These are phyloP conservation scores for Tulasnella sp. DNA, from an alignment of 768 basidiomycete genomes.

Conservation along the genomic window DNA sequence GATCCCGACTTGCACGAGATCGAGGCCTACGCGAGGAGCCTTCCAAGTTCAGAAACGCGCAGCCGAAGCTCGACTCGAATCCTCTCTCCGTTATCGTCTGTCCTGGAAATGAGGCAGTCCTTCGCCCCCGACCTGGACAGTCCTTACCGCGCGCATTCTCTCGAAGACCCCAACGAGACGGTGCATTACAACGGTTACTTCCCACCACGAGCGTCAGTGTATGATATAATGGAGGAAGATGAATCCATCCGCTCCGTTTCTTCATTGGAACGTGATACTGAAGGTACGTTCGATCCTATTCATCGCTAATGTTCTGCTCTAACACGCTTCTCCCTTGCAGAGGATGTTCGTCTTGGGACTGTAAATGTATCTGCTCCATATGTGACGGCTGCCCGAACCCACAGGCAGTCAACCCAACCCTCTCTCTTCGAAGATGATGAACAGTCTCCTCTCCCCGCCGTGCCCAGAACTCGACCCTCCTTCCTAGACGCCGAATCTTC, in stretches of 20 bases:
- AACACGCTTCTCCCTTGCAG: not conserved
- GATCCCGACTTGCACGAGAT: constrained; percentile 8
- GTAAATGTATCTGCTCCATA: constrained; percentile 7
- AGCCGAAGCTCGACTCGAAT: not conserved
- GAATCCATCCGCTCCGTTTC: constrained; percentile 17
- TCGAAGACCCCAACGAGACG: not conserved
- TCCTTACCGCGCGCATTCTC: not conserved
- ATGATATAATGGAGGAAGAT: constrained; percentile 23
- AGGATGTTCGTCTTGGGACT: constrained; percentile 14
- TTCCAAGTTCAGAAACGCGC: not conserved
- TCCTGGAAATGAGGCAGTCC: constrained; percentile 14
- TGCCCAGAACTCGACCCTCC: not conserved
- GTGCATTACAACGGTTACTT: constrained; percentile 1
- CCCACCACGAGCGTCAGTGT: constrained; percentile 15
- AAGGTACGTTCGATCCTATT: constrained; percentile 8
- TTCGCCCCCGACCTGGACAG: not conserved
- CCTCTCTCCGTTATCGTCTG: constrained; percentile 24
- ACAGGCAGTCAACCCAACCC: constrained; percentile 17
- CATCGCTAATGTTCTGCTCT: not conserved
- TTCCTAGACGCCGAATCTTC: not conserved
- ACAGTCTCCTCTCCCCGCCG: not conserved
- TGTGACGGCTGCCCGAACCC: not conserved
- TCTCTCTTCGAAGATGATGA: constrained; percentile 15
- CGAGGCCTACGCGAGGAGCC: not conserved
- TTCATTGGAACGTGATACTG: constrained; percentile 14